These are phyloP conservation scores for Amylocarpus encephaloides DNA, from an alignment of 2,329 filamentous ascomycete species.

Conservation along the genomic window DNA sequence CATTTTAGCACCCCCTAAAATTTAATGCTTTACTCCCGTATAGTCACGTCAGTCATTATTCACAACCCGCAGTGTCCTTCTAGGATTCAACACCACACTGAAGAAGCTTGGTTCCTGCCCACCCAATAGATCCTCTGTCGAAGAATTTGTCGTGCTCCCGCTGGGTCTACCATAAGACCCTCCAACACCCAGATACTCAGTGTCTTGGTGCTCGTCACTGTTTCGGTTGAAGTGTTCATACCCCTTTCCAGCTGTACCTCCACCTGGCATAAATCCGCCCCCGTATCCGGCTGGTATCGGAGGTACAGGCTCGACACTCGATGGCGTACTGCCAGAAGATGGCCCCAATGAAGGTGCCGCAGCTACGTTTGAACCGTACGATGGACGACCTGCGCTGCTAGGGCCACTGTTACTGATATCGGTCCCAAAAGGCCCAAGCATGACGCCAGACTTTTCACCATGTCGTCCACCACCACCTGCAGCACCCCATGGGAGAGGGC, in stretches of 20 bases:
- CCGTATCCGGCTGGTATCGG: slow-evolving; percentile 8
- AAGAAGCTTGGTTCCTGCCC: slow-evolving; percentile 66
- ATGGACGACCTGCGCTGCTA: slow-evolving; percentile 10
- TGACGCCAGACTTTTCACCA: slow-evolving; percentile 22
- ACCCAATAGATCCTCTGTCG: slow-evolving; percentile 49
- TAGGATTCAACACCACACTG: slow-evolving; percentile 60
- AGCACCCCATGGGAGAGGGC: slow-evolving; percentile 28
- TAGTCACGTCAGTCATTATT: slow-evolving; percentile 38
- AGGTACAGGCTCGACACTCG: slow-evolving; percentile 14
- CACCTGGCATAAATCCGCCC: slow-evolving; percentile 1
- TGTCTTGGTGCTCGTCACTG: slow-evolving; percentile 28
- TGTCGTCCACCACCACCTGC: slow-evolving; percentile 28
- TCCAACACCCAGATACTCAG: slow-evolving; percentile 19
- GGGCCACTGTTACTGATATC: slow-evolving; percentile 15
- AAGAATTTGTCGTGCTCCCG: slow-evolving; percentile 33
- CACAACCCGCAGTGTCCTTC: slow-evolving; percentile 62
- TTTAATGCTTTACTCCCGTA: not conserved
- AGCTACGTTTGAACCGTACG: slow-evolving; percentile 3
- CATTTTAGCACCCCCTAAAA: no score
- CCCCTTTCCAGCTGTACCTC: slow-evolving; percentile 10
- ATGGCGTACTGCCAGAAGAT: slow-evolving; percentile 4
- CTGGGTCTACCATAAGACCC: slow-evolving; percentile 30
- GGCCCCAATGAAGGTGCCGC: not conserved
- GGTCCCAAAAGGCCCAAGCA: slow-evolving; percentile 26
- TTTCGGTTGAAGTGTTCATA: slow-evolving; percentile 5